Base-by-base conservation (phyloP, 2,329 filamentous ascomycete species). In the Neonectria ditissima region DNA sequence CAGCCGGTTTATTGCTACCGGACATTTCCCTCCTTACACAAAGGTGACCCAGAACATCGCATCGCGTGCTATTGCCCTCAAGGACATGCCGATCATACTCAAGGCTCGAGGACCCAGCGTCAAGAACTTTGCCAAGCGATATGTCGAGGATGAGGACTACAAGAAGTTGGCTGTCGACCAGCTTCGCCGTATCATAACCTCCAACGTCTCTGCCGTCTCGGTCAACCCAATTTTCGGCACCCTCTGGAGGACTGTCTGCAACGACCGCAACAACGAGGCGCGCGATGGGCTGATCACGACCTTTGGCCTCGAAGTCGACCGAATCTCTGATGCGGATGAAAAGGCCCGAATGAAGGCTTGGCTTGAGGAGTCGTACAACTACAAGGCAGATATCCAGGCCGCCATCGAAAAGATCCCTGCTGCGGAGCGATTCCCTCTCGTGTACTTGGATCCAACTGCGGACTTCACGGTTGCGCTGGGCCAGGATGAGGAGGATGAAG, bases 281-380 rank as follows among this genome's bases (percentile, higher is more conserved):
- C 79, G 83, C 4, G 78, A 83, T 44, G 73, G 68, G 2, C 75
- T 86, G 1, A 76, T 84, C 16, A 63, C 76, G n/a, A 69, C 76
- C 0, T 85, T 86, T 56, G 77, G 81, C 1, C 59, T 69, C 0
- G 65, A 77, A n/a, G 76, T 84, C 1, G 77, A 81, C 5, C 73
- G 65, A 1, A 77, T 84, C 26, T 22, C 50, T 0, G 58, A 80
- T 28, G 32, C 45, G 0, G 67, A 75, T 0, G 76, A 81, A 43
- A 83, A 79, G 65, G 60, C 55, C 0, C 71, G 73, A 1, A 80
- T 85, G 80, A 82, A 80, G 68, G 63, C 59, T 0, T 87, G 84
- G 84, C 74, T 86, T 2, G 82, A 82, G 11, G 82, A 82, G 59
- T 86, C 83, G 1, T 86, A 86, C 67, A 80, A 86, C 68, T 82